These are phyloP conservation scores for Barbatosphaeria neglecta DNA, from an alignment of 495 filamentous ascomycete species.

Conservation along the genomic window DNA sequence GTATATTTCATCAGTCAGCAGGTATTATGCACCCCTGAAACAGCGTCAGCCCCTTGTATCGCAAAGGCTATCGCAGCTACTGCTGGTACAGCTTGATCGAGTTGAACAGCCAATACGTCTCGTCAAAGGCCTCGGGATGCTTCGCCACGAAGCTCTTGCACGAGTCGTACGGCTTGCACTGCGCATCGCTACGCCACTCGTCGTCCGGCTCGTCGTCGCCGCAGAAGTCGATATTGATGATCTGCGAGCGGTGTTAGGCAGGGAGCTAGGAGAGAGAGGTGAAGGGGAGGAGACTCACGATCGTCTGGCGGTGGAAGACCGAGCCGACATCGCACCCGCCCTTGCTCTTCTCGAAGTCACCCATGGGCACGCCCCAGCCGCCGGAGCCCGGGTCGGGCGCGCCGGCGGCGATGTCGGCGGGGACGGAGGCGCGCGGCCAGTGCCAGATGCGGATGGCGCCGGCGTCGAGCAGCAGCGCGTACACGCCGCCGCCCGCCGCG, in stretches of 20 bases:
- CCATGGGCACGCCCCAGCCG: conserved; percentile 52
- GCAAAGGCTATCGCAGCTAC: too few species aligned
- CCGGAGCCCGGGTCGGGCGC: conserved; percentile 44
- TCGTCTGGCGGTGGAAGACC: conserved; percentile 53
- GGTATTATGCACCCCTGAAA: too few species aligned
- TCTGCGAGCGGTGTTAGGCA: not conserved
- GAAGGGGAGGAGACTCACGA: conserved; percentile 26
- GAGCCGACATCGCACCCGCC: conserved; percentile 47
- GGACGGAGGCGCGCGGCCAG: conserved; percentile 51
- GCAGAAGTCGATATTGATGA: conserved; percentile 68
- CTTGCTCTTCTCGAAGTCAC: conserved; percentile 39
- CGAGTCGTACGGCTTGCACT: conserved; percentile 29
- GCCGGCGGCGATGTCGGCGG: conserved; percentile 41
- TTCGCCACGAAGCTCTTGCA: conserved; percentile 48
- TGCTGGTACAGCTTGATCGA: conserved; percentile 43
- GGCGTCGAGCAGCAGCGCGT: conserved; percentile 52
- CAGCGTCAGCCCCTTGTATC: too few species aligned
- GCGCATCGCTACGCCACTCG: conserved; percentile 26
- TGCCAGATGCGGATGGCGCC: conserved; percentile 59
- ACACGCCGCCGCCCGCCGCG: conserved; percentile 49
- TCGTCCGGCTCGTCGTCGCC: conserved; percentile 67
- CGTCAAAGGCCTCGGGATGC: conserved; percentile 42
- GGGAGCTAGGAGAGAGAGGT: not conserved
- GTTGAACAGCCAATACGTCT: conserved; percentile 59
- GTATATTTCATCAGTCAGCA: too few species aligned